Evolutionary conservation across 306 rosid genomes (phyloP).

Genomic region (Quercus variabilis): DNA sequence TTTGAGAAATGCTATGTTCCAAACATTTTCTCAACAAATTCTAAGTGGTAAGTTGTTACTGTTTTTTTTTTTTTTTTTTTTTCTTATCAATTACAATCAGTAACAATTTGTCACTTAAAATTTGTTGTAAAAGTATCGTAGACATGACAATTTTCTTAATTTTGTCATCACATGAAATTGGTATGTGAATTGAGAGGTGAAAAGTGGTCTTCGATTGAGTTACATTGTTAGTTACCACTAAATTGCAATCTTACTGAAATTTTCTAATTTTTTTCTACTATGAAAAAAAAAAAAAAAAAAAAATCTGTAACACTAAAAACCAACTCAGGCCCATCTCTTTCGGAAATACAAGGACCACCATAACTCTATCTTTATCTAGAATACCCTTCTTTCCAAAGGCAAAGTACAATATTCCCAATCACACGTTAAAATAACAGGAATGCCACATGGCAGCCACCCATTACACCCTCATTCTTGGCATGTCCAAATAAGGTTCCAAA

Average conservation of each 20-base stretch:
- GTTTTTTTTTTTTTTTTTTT: too few relatives aligned
- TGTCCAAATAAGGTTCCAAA: background rate
- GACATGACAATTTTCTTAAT: too few relatives aligned
- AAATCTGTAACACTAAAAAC: too few relatives aligned
- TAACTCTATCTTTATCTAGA: background rate
- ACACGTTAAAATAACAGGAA: background rate
- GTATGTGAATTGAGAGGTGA: background rate
- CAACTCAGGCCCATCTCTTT: too few relatives aligned
- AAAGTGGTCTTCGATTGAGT: background rate
- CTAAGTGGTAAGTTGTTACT: too few relatives aligned
- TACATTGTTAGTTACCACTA: background rate
- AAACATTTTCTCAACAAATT: too few relatives aligned
- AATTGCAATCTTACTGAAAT: background rate
- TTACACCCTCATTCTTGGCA: background rate
- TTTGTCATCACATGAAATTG: too few relatives aligned
- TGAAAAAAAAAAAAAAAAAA: background rate
- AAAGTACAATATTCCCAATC: background rate
- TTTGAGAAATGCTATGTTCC: too few relatives aligned
- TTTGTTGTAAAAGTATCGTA: too few relatives aligned
- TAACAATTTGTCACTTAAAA: too few relatives aligned
- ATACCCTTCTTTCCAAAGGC: background rate
- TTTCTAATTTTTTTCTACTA: background rate
- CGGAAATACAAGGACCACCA: background rate
- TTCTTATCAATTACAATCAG: accelerated
- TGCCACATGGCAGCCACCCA: constrained; percentile 5